Percentiles rank a stretch among this genome's conserved stretches.
phyloP scores from a whole-genome alignment of 2,329 filamentous ascomycete genomes.

The Aspergillus spinulosporus region DNA sequence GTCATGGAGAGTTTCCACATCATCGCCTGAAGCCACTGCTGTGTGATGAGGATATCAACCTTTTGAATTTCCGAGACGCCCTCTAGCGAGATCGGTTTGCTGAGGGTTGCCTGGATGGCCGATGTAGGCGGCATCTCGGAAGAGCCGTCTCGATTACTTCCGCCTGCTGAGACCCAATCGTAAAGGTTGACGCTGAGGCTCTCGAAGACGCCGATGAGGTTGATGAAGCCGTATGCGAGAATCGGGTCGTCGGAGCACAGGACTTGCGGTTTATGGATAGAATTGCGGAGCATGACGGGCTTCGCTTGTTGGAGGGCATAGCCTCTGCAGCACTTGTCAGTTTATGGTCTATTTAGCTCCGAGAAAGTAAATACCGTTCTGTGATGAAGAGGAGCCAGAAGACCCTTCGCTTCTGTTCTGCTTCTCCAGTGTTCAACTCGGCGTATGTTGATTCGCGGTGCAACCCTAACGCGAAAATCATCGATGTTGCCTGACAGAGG shows the following conservation, averaged over 20 bases:
- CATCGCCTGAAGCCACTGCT: slow-evolving; percentile 70
- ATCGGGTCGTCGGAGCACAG: slow-evolving; percentile 57
- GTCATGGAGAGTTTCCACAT: slow-evolving; percentile 73
- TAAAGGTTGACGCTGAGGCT: slow-evolving; percentile 40
- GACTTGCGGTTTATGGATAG: slow-evolving; percentile 63
- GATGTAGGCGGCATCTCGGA: slow-evolving; percentile 33
- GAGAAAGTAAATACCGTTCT: slow-evolving; percentile 58
- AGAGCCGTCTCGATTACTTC: slow-evolving; percentile 27
- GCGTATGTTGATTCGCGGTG: slow-evolving; percentile 55
- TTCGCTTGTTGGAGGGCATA: slow-evolving; percentile 71
- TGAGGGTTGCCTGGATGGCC: slow-evolving; percentile 54
- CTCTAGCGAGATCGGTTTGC: slow-evolving; percentile 57
- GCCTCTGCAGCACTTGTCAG: slow-evolving; percentile 48
- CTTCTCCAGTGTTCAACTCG: slow-evolving; percentile 51
- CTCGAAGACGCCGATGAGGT: slow-evolving; percentile 43
- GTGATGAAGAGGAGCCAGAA: slow-evolving; percentile 73
- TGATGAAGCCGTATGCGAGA: slow-evolving; percentile 43
- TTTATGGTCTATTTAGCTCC: neutral
- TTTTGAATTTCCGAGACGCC: slow-evolving; percentile 64
- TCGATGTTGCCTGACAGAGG: slow-evolving; percentile 72
- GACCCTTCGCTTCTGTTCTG: slow-evolving; percentile 63
- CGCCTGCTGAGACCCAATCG: slow-evolving; percentile 41
- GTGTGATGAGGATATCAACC: slow-evolving; percentile 67
- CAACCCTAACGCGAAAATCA: slow-evolving; percentile 50
- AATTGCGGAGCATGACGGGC: slow-evolving; percentile 69